Evolutionary conservation across 805 yeast species (phyloP).

Genomic region (Candida nanaspora): DNA sequence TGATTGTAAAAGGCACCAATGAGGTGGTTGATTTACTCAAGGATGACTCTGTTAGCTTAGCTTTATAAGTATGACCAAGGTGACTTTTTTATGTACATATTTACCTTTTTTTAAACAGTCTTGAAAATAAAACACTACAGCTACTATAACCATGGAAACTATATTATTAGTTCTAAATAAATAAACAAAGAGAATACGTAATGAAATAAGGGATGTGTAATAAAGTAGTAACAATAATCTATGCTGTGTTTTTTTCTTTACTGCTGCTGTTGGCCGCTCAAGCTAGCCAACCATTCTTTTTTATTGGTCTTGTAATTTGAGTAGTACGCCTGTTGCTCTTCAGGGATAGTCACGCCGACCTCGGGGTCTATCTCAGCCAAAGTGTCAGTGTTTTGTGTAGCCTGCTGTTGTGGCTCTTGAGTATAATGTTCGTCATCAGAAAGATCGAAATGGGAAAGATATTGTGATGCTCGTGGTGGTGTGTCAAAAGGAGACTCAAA

Average conservation of each 20-base stretch:
- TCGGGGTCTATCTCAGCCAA: no score
- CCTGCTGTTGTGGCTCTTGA: neutral
- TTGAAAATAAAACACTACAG: no score
- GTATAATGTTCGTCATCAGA: neutral
- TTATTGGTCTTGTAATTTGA: constrained; percentile 38
- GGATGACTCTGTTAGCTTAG: constrained; percentile 33
- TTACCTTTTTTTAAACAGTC: no score
- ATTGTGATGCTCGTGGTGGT: constrained; percentile 12
- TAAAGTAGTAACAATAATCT: neutral
- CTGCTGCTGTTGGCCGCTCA: neutral
- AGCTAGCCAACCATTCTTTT: constrained; percentile 31
- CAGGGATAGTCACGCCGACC: neutral
- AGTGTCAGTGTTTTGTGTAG: neutral
- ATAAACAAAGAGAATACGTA: no score
- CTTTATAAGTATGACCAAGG: constrained; percentile 4
- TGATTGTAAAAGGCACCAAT: constrained; percentile 37
- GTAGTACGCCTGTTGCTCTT: constrained; percentile 25
- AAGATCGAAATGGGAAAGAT: neutral
- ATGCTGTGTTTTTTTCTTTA: neutral
- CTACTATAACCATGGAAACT: no score
- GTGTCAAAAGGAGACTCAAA: constrained; percentile 10
- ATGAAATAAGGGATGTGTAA: no score
- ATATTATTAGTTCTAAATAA: no score
- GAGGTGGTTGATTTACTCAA: constrained; percentile 36
- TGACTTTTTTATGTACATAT: neutral